Evolutionary conservation across 148 eudicot genomes (phyloP).

Genomic region (Beta vulgaris): DNA sequence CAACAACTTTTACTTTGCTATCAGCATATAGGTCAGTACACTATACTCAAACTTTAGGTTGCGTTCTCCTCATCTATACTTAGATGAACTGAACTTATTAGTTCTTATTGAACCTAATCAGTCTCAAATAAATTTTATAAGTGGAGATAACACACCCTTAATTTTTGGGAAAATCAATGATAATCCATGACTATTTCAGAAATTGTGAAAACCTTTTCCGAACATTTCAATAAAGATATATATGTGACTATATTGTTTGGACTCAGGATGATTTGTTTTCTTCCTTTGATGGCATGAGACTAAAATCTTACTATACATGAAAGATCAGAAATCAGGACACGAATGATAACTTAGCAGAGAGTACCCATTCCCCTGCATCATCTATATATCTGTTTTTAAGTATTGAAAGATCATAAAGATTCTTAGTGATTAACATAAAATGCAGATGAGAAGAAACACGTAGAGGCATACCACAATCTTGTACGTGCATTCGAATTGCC

Average conservation of each 20-base stretch:
- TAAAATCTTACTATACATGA: not conserved
- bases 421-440: not conserved
- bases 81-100: too few species aligned
- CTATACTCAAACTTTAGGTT: not conserved
- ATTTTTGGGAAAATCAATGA: too few species aligned
- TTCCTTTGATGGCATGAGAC: too few species aligned
- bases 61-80: not conserved
- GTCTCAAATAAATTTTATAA: too few species aligned
- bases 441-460: constrained; percentile 82
- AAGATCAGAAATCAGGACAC: not conserved
- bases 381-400: not conserved
- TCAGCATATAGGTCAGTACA: constrained; percentile 66
- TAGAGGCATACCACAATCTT: constrained; percentile 56
- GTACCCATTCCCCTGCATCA: not conserved
- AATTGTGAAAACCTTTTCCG: not conserved
- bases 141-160: too few species aligned
- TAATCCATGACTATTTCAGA: not conserved
- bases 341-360: not conserved
- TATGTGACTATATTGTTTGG: not conserved
- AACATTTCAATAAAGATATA: too few species aligned
- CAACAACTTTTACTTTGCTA: constrained; percentile 61
- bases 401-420: not conserved
- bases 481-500: constrained; percentile 56
- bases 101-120: too few species aligned
- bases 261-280: too few species aligned